Conservation (phyloP, 768 basidiomycete genomes). For the Suillus brevipes region DNA sequence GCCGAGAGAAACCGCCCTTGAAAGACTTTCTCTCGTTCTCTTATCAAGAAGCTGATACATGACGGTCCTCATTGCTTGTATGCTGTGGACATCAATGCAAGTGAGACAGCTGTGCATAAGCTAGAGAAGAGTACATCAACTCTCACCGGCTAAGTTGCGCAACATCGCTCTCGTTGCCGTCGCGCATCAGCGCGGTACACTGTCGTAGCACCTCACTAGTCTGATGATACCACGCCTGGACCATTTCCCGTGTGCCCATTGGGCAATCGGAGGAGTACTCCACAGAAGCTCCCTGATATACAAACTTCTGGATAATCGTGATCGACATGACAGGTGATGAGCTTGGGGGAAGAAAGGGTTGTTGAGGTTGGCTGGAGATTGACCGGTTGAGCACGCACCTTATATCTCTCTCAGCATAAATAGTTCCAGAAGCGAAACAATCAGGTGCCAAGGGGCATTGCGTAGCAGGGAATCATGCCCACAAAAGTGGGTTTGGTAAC, state of each 20-base stretch:
- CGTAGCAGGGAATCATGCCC: neutral
- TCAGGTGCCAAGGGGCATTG: neutral
- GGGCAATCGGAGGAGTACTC: conserved; percentile 2
- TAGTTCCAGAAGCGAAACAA: conserved; percentile 3
- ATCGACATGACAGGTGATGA: neutral
- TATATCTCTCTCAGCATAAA: neutral
- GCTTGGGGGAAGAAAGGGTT: neutral
- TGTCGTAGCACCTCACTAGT: conserved; percentile 5
- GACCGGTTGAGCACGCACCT: neutral
- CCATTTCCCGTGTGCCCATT: conserved; percentile 4
- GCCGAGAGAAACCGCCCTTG: conserved; percentile 1
- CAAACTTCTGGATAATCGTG: conserved; percentile 6
- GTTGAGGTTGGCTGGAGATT: neutral
- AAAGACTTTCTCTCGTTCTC: conserved; percentile 4
- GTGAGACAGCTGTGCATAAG: neutral
- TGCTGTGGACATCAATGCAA: neutral
- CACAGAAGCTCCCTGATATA: conserved; percentile 1
- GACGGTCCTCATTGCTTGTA: conserved; percentile 7
- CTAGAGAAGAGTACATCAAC: neutral
- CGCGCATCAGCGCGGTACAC: neutral
- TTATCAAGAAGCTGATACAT: conserved; percentile 6
- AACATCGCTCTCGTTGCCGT: neutral
- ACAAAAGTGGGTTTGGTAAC: conserved; percentile 8
- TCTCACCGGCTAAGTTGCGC: conserved; percentile 3
- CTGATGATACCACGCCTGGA: conserved; percentile 5